Evolutionary conservation across 1,139 yeast genomes (phyloP).

Genomic region (Geotrichum reessii): DNA sequence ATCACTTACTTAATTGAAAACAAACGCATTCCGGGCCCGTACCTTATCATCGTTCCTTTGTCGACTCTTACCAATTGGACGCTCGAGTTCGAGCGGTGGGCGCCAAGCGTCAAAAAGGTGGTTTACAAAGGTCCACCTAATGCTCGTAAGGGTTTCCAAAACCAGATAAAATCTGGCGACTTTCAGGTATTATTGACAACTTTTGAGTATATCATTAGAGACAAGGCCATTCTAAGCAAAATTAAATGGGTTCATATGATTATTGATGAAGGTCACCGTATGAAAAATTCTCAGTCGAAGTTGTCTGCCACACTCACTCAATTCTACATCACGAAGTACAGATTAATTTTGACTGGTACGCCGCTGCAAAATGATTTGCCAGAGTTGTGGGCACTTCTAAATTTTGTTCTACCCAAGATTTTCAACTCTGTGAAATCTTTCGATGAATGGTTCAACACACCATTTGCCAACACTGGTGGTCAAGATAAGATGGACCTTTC

Average conservation of each 20-base stretch:
- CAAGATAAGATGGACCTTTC: constrained; percentile 90
- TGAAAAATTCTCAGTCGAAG: constrained; percentile 91
- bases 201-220: constrained; percentile 66
- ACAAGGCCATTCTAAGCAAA: constrained; percentile 70
- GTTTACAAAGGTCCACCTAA: constrained; percentile 61
- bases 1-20: constrained; percentile 68
- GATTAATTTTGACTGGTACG: constrained; percentile 94
- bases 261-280: constrained; percentile 97
- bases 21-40: constrained; percentile 52
- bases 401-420: constrained; percentile 90
- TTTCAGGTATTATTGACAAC: constrained; percentile 91
- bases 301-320: constrained; percentile 76
- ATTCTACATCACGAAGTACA: constrained; percentile 73
- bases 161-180: constrained; percentile 65
- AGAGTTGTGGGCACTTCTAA: constrained; percentile 92
- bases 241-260: constrained; percentile 94
- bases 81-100: constrained; percentile 96
- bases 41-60: constrained; percentile 86
- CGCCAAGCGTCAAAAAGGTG: constrained; percentile 43
- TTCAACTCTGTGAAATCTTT: constrained; percentile 97
- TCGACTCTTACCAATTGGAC: constrained; percentile 96
- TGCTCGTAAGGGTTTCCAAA: constrained; percentile 72
- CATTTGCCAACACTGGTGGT: constrained; percentile 92
- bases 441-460: constrained; percentile 98
- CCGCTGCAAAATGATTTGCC: constrained; percentile 95